These are phyloP conservation scores for Diaporthe caulivora DNA, from an alignment of 2,329 filamentous ascomycete genomes.

Conservation along the genomic window DNA sequence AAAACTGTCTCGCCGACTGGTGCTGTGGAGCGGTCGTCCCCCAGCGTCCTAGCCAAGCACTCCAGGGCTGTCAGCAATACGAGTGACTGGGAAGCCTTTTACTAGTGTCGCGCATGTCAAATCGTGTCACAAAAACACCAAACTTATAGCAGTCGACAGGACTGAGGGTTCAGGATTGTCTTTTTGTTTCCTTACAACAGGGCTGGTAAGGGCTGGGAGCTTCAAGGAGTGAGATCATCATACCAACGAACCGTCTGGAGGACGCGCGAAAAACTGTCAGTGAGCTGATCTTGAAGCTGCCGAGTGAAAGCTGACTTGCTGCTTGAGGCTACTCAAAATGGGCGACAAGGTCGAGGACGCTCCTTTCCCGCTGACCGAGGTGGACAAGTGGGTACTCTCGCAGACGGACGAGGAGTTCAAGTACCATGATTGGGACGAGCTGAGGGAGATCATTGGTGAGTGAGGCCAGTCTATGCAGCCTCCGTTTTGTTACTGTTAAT, in stretches of 20 bases:
- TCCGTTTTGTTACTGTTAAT: background rate
- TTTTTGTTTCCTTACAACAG: background rate
- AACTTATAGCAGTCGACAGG: background rate
- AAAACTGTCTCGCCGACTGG: background rate
- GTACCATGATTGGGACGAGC: slow-evolving; percentile 79
- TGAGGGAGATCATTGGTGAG: slow-evolving; percentile 76
- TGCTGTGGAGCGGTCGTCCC: background rate
- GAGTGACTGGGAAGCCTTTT: background rate
- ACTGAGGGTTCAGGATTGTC: background rate
- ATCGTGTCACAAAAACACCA: background rate
- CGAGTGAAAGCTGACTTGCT: background rate
- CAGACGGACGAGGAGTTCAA: slow-evolving; percentile 78
- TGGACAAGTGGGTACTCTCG: slow-evolving; percentile 69
- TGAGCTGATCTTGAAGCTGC: background rate
- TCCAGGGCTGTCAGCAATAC: background rate
- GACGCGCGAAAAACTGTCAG: background rate
- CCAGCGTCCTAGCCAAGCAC: background rate
- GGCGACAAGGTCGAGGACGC: slow-evolving; percentile 56
- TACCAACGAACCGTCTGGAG: background rate
- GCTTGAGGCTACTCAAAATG: slow-evolving; percentile 49
- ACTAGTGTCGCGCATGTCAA: background rate
- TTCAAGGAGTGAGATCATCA: background rate
- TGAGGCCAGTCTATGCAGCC: background rate
- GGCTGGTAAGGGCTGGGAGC: background rate
- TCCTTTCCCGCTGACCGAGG: slow-evolving; percentile 71